phyloP scores from a whole-genome alignment of 2,329 filamentous ascomycete species.

The Acrocalymma vagum region DNA sequence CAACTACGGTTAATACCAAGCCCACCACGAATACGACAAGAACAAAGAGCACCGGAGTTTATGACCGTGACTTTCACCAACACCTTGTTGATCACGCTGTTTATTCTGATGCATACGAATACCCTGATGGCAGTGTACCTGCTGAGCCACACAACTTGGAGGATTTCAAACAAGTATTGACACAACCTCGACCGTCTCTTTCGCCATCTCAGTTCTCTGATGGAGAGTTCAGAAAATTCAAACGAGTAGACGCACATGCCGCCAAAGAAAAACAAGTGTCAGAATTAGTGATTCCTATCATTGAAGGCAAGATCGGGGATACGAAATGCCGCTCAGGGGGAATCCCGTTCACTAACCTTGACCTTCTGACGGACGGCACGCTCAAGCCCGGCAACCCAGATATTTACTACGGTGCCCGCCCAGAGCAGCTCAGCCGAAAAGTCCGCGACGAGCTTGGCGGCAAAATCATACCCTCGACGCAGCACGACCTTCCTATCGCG shows the following conservation, averaged over 20 bases:
- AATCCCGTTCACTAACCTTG: conserved; percentile 28
- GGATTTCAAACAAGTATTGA: conserved; percentile 37
- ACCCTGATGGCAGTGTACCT: conserved; percentile 27
- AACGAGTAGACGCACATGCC: conserved; percentile 30
- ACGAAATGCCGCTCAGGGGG: conserved; percentile 30
- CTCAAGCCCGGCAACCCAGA: conserved; percentile 36
- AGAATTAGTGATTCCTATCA: conserved; percentile 42
- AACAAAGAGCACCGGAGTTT: conserved; percentile 34
- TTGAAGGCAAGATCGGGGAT: conserved; percentile 26
- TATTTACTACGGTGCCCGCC: conserved; percentile 38
- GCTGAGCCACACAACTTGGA: conserved; percentile 41
- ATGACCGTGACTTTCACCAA: conserved; percentile 48
- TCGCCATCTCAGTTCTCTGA: conserved; percentile 47
- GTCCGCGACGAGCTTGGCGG: conserved; percentile 33
- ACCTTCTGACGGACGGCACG: conserved; percentile 19
- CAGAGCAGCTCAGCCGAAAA: conserved; percentile 34
- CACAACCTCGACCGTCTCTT: conserved; percentile 42
- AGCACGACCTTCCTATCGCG: conserved; percentile 22
- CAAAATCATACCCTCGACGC: conserved; percentile 39
- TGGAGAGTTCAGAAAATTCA: conserved; percentile 38
- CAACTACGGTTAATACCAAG: conserved; percentile 16
- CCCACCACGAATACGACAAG: conserved; percentile 28
- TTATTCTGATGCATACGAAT: conserved; percentile 33
- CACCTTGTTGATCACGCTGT: conserved; percentile 47
- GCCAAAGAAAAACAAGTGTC: conserved; percentile 47